Conservation (phyloP, 768 basidiomycete species). For the Rhizopogon sp. region DNA sequence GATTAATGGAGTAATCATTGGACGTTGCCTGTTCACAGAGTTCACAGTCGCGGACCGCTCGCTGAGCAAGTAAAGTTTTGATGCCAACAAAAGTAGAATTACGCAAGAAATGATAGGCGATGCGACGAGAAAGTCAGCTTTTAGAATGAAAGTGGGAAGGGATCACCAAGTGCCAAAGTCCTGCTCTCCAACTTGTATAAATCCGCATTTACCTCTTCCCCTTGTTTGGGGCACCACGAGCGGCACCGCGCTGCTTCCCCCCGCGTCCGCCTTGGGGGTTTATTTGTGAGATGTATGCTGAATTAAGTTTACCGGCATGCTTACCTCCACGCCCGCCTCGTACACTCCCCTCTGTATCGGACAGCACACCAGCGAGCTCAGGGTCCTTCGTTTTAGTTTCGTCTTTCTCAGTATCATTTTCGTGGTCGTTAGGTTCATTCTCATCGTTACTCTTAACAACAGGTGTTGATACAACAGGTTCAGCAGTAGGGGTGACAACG, state of each 20-base stretch:
- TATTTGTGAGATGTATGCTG: not conserved
- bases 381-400: constrained; percentile 8
- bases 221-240: not conserved
- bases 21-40: not conserved
- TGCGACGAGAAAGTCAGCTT: not conserved
- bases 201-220: not conserved
- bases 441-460: constrained; percentile 20
- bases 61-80: not conserved
- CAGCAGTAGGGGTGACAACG: constrained; percentile 5
- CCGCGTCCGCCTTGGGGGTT: not conserved
- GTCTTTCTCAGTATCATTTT: constrained; percentile 22
- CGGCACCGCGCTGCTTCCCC: not conserved
- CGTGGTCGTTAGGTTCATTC: constrained; percentile 14
- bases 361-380: constrained; percentile 2
- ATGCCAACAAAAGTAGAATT: not conserved
- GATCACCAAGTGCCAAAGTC: not conserved
- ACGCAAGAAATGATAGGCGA: not conserved
- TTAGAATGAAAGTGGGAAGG: not conserved
- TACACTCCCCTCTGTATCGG: constrained; percentile 15
- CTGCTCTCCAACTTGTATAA: not conserved
- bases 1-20: too few species aligned
- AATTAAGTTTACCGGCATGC: not conserved
- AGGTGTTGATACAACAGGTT: constrained; percentile 23
- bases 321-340: constrained; percentile 10
- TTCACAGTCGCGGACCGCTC: not conserved